Percentiles rank a stretch among this genome's conserved stretches.
Evolutionary conservation across 176 grass and related monocot species (phyloP).

Genomic region (Stipa capillata): DNA sequence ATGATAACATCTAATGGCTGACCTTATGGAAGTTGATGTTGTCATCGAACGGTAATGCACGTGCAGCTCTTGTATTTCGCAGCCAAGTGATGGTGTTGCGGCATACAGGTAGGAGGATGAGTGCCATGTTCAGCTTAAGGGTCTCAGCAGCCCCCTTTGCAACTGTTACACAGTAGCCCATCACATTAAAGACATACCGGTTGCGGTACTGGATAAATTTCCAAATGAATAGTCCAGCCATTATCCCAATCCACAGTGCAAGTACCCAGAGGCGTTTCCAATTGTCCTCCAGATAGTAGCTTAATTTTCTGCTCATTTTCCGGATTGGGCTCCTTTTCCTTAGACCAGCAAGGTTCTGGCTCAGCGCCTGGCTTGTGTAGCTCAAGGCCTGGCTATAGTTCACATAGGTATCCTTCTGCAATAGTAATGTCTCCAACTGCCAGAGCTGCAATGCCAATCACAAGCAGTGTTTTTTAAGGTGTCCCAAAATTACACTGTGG

Average conservation of each 20-base stretch:
- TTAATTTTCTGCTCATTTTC: conserved; percentile 62
- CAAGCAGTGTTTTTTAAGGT: background rate
- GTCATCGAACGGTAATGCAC: conserved; percentile 83
- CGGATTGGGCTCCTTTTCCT: conserved; percentile 49
- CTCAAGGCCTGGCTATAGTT: conserved; percentile 90
- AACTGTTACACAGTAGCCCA: conserved; percentile 82
- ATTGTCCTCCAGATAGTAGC: conserved; percentile 91
- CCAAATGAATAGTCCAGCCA: conserved; percentile 83
- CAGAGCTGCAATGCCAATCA: conserved; percentile 58
- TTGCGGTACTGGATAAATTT: conserved; percentile 90
- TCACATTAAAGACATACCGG: conserved; percentile 62
- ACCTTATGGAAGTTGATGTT: conserved; percentile 99
- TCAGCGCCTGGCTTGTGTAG: conserved; percentile 76
- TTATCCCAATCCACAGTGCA: conserved; percentile 73
- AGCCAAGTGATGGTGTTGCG: conserved; percentile 97
- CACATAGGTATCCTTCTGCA: conserved; percentile 90
- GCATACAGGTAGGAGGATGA: conserved; percentile 87
- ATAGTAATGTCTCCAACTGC: conserved; percentile 85
- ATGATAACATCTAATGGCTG: background rate
- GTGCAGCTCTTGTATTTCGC: conserved; percentile 64
- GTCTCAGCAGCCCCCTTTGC: conserved; percentile 97
- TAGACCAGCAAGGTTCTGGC: conserved; percentile 67
- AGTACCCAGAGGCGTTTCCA: conserved; percentile 96
- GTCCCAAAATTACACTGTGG: background rate
- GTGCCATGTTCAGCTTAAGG: conserved; percentile 95